Conservation (phyloP, 495 filamentous ascomycete genomes). For the Penicillium ucsense region DNA sequence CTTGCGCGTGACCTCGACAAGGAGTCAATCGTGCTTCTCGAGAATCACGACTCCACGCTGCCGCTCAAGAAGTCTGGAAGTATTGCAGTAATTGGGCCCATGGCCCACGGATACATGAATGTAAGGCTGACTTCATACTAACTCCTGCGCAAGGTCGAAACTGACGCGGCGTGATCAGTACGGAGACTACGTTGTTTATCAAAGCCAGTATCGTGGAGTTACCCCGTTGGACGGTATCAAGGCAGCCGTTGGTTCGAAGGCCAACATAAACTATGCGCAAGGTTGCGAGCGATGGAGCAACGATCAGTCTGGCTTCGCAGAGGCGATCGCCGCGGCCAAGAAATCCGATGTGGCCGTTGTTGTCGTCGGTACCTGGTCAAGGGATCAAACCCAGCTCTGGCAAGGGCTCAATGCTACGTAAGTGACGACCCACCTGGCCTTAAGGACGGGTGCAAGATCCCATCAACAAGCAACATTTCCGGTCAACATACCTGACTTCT, state of each 20-base stretch:
- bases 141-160: constrained; percentile 2
- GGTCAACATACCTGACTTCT: neutral
- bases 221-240: constrained; percentile 60
- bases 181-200: constrained; percentile 58
- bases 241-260: constrained; percentile 42
- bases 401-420: constrained; percentile 54
- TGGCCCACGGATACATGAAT: constrained; percentile 63
- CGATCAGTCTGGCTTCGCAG: constrained; percentile 51
- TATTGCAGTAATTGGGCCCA: constrained; percentile 64
- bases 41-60: constrained; percentile 53
- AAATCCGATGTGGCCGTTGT: constrained; percentile 62
- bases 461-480: neutral
- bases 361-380: constrained; percentile 64
- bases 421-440: constrained; percentile 5
- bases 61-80: constrained; percentile 50
- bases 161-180: constrained; percentile 27
- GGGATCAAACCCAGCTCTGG: constrained; percentile 61
- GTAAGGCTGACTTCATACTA: constrained; percentile 25
- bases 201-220: constrained; percentile 49
- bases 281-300: constrained; percentile 67
- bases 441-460: neutral
- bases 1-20: constrained; percentile 52
- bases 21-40: constrained; percentile 60
- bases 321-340: constrained; percentile 51
- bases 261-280: constrained; percentile 51